These are phyloP conservation scores for Coniella lustricola DNA, from an alignment of 2,329 filamentous ascomycete genomes.

Conservation along the genomic window DNA sequence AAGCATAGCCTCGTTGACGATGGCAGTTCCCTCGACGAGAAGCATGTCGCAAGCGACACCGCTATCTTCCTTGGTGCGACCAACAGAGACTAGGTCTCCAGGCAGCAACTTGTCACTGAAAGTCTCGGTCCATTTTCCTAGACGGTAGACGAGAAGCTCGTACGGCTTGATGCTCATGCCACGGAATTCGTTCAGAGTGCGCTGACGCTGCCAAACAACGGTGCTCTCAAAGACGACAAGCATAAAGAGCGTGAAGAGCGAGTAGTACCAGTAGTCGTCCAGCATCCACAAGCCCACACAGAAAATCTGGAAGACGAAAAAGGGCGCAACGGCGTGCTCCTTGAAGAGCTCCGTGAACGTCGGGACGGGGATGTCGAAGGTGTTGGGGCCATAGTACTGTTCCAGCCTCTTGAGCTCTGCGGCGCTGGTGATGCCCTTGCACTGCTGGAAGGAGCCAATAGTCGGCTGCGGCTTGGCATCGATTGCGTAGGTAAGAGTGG, in stretches of 20 bases:
- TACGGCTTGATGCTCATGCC: conserved; percentile 99
- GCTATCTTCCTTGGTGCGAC: conserved; percentile 91
- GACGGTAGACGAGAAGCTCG: conserved; percentile 82
- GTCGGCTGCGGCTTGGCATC: conserved; percentile 78
- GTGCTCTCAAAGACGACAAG: conserved; percentile 95
- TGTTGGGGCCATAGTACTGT: conserved; percentile 92
- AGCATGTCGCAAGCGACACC: conserved; percentile 97
- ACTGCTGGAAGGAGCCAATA: conserved; percentile 72
- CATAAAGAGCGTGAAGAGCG: conserved; percentile 98
- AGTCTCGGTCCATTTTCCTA: conserved; percentile 81
- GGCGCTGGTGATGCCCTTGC: conserved; percentile 64
- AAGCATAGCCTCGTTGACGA: conserved; percentile 99
- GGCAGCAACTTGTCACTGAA: conserved; percentile 88
- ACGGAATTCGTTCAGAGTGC: conserved; percentile 91
- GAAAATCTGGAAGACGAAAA: conserved; percentile 99
- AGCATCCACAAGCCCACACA: conserved; percentile 98
- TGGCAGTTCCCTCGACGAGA: conserved; percentile 86
- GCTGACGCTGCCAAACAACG: conserved; percentile 97
- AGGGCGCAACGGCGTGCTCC: conserved; percentile 95
- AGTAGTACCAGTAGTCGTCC: conserved; percentile 99
- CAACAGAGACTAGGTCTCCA: conserved; percentile 86
- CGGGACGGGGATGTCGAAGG: conserved; percentile 95
- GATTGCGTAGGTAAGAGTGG: conserved; percentile 74
- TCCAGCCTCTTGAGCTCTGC: conserved; percentile 74
- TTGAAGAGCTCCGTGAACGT: conserved; percentile 94